A percentile compares a stretch with the other conserved stretches of the same genome.
Evolutionary conservation across 345 rosid species (phyloP).

Genomic region (Salix udensis): DNA sequence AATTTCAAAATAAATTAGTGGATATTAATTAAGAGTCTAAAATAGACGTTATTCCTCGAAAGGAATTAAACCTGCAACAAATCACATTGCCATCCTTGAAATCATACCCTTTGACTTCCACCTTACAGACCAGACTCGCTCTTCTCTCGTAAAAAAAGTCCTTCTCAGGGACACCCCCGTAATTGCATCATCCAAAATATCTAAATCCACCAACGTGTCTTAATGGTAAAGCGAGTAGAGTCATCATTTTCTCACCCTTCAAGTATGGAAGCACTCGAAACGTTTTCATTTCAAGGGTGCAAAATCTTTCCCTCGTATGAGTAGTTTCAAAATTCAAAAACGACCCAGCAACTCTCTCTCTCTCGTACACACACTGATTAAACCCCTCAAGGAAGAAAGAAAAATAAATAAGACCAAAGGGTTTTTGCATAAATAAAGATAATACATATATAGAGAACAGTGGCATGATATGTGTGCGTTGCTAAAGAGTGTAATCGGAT

Average conservation of each 20-base stretch:
- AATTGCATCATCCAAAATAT: background rate
- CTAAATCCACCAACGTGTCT: conserved; percentile 1
- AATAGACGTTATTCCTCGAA: background rate
- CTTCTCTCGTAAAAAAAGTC: background rate
- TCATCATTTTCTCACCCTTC: background rate
- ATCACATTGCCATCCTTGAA: background rate
- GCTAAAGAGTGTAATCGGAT: conserved; percentile 35
- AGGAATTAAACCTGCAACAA: background rate
- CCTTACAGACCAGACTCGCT: background rate
- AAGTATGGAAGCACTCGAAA: background rate
- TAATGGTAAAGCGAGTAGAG: background rate
- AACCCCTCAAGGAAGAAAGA: background rate
- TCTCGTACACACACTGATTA: background rate
- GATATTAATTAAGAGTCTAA: no score
- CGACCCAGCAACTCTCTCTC: conserved; percentile 29
- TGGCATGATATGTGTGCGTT: conserved; percentile 39
- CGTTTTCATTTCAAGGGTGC: background rate
- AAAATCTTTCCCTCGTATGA: conserved; percentile 36
- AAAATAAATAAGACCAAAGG: background rate
- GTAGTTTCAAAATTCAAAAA: conserved; percentile 40
- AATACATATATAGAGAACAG: conserved; percentile 19
- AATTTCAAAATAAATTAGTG: no score
- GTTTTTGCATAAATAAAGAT: background rate
- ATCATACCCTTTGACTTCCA: background rate
- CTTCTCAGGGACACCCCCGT: background rate